Evolutionary conservation across 2,329 filamentous ascomycete genomes (phyloP), one percentile per base, ranked within the genome.

Genomic region (Colletotrichum gloeosporioides): DNA sequence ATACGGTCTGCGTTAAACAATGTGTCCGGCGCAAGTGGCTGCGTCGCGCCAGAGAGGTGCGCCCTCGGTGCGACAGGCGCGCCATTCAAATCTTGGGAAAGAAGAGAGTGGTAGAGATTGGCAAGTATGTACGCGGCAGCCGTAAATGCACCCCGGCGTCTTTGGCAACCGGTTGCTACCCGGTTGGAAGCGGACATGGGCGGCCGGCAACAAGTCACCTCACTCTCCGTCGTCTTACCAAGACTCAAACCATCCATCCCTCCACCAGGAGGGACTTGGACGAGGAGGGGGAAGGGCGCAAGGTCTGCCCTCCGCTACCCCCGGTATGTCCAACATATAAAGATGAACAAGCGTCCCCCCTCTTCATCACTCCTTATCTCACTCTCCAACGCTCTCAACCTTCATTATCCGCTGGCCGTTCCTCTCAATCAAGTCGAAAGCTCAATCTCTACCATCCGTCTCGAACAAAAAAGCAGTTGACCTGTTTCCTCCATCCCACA

Each of bases 391-490:
- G 39, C 49, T 75, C 72, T 67, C 62, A 72, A 39, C 53, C 62
- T 57, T 55, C 53, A 53, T 44, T 32, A 15, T 53, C 49, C 68
- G 68, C 68, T 32, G 32, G 57, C 57, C 57, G 57, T 34, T 22
- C 59, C 44, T 22, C 66, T 61, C 66, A 39, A n/a, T 53, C 44
- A 53, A 53, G n/a, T 22, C 44, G 16, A 66, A 39, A 29, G 36
- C 16, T 39, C 53, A 29, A 67, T 72, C 72, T 73, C 44, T 76
- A 71, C 71, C 44, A 53, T 13, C 44, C 34, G 62, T 72, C 53
- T 49, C 32, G n/a, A 67, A 55, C 12, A 55, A 67, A 59, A 49
- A 68, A 64, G 73, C 70, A 64, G 69, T 73, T 69, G 73, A 76
- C 57, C 73, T 73, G 70, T 69, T 64, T 39, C 55, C 25, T 10